Evolutionary conservation across 768 basidiomycete species (phyloP).

Genomic region (Russula griseocarnosa): DNA sequence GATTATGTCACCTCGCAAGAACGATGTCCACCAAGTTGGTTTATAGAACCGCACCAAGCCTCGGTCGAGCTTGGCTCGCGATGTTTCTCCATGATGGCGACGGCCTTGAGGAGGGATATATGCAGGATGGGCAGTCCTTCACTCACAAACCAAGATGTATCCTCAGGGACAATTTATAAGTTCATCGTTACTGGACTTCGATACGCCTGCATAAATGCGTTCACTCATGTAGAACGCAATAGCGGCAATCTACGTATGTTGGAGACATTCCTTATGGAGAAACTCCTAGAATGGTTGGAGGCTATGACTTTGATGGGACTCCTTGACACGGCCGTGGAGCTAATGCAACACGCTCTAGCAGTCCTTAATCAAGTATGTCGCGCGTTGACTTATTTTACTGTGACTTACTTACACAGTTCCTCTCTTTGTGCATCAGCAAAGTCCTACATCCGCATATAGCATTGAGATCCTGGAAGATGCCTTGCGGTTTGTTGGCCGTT

Average conservation of each 20-base stretch:
- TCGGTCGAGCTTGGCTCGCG: slow-evolving; percentile 13
- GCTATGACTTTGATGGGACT: slow-evolving; percentile 14
- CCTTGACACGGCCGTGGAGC: slow-evolving; percentile 16
- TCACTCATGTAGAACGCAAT: slow-evolving; percentile 11
- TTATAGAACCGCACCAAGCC: slow-evolving; percentile 5
- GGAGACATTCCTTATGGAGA: slow-evolving; percentile 18
- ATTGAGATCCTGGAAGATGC: slow-evolving; percentile 20
- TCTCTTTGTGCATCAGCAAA: not conserved
- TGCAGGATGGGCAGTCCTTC: slow-evolving; percentile 8
- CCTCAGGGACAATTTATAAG: not conserved
- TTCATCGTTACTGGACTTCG: slow-evolving; percentile 8
- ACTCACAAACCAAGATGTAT: slow-evolving; percentile 8
- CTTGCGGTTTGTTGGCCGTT: slow-evolving; percentile 16
- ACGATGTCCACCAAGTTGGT: slow-evolving; percentile 18
- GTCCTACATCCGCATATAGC: not conserved
- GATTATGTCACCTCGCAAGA: slow-evolving; percentile 19
- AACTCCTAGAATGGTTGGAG: slow-evolving; percentile 22
- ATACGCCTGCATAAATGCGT: slow-evolving; percentile 14
- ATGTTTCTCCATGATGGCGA: slow-evolving; percentile 20
- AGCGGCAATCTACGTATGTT: slow-evolving; percentile 9
- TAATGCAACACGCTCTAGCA: slow-evolving; percentile 7
- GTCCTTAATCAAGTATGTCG: slow-evolving; percentile 8
- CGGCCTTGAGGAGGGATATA: slow-evolving; percentile 17
- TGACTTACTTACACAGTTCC: not conserved
- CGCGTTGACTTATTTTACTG: not conserved